A percentile compares a stretch with the other conserved stretches of the same genome.
These are phyloP conservation scores for Mitragyna speciosa DNA, from an alignment of 257 asterid genomes.

Conservation along the genomic window DNA sequence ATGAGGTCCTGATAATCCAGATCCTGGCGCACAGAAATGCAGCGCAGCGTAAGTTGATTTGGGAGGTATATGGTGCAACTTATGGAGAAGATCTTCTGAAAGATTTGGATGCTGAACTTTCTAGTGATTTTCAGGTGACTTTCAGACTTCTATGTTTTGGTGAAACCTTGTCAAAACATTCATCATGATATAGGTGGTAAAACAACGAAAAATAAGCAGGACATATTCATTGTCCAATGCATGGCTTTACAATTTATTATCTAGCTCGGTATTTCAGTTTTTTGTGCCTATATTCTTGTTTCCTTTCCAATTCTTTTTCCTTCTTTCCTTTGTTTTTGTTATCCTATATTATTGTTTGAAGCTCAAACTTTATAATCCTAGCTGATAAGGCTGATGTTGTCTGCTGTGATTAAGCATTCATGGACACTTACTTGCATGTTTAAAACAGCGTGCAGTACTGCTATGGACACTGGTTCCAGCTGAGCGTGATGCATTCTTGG, in stretches of 20 bases:
- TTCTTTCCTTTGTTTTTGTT: neutral
- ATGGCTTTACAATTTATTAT: neutral
- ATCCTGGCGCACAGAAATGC: constrained; percentile 88
- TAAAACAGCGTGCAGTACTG: constrained; percentile 56
- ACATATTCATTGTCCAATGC: neutral
- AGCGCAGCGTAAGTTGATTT: constrained; percentile 64
- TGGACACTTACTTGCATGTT: neutral
- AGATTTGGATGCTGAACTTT: constrained; percentile 75
- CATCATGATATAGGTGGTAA: neutral
- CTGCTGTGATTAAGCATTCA: neutral
- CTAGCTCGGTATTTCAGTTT: neutral
- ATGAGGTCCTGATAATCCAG: constrained; percentile 58
- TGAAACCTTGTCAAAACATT: neutral
- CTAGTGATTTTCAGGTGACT: constrained; percentile 74
- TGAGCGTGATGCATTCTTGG: constrained; percentile 75
- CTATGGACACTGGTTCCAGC: constrained; percentile 80
- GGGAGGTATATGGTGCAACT: constrained; percentile 63
- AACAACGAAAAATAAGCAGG: no score
- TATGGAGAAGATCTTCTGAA: constrained; percentile 80
- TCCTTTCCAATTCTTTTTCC: neutral
- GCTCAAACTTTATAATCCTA: neutral
- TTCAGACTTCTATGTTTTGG: constrained; percentile 2
- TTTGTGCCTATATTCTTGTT: neutral
- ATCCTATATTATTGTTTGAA: neutral
- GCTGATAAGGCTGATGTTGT: neutral